Evolutionary conservation across 2,329 filamentous ascomycete genomes (phyloP).

Genomic region (Colletotrichum kahawae): DNA sequence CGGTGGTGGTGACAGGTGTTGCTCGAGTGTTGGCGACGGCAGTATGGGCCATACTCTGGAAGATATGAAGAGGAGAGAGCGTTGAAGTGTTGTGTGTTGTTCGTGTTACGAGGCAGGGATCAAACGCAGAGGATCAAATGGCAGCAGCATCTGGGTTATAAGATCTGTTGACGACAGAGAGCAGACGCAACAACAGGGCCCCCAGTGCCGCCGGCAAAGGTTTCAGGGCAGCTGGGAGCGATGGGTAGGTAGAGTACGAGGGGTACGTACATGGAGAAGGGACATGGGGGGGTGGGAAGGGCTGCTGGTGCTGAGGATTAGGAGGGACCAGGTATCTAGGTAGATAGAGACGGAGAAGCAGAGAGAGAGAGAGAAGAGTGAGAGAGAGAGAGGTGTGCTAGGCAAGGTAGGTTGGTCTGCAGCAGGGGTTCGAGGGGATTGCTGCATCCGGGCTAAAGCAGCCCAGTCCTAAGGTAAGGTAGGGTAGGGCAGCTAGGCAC

Average conservation of each 20-base stretch:
- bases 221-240: slow-evolving; percentile 21
- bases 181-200: slow-evolving; percentile 18
- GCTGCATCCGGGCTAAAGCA: slow-evolving; percentile 17
- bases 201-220: slow-evolving; percentile 21
- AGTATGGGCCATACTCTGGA: slow-evolving; percentile 18
- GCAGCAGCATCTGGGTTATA: slow-evolving; percentile 22
- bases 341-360: background rate
- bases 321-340: background rate
- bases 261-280: background rate
- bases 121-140: slow-evolving; percentile 4
- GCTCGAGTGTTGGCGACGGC: slow-evolving; percentile 14
- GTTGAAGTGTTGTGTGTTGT: slow-evolving; percentile 3
- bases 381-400: background rate
- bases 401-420: background rate
- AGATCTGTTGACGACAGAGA: slow-evolving; percentile 16
- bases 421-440: slow-evolving; percentile 14
- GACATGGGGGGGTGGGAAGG: background rate
- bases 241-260: background rate
- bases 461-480: slow-evolving; percentile 5
- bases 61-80: slow-evolving; percentile 1
- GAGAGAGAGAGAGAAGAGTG: background rate
- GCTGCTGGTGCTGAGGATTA: background rate
- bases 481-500: background rate
- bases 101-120: slow-evolving; percentile 17
- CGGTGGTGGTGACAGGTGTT: slow-evolving; percentile 9